A percentile compares a stretch with the other conserved stretches of the same genome.
Evolutionary conservation across 2,329 filamentous ascomycete genomes (phyloP).

Genomic region (Ascochyta pisi): DNA sequence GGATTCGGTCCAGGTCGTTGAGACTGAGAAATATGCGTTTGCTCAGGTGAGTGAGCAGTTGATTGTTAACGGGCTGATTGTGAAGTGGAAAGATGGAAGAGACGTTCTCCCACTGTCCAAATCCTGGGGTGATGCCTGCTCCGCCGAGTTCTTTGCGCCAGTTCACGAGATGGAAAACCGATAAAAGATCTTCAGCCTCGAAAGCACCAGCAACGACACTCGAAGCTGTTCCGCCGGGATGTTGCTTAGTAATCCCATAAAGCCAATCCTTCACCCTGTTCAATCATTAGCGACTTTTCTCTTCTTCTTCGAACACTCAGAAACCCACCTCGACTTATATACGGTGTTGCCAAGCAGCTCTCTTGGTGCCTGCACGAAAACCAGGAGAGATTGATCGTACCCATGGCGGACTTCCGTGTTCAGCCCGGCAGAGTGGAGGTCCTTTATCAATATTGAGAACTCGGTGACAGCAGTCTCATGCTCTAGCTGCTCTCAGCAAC

Average conservation of each 20-base stretch:
- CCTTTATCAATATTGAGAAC: slow-evolving; percentile 29
- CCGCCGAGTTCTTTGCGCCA: slow-evolving; percentile 76
- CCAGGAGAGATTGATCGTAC: slow-evolving; percentile 38
- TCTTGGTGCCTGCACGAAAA: slow-evolving; percentile 40
- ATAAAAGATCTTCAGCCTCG: slow-evolving; percentile 78
- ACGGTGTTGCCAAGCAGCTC: slow-evolving; percentile 42
- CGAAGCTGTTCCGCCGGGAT: slow-evolving; percentile 57
- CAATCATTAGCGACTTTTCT: background rate
- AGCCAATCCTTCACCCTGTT: slow-evolving; percentile 82
- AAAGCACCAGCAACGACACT: slow-evolving; percentile 67
- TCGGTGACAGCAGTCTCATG: slow-evolving; percentile 28
- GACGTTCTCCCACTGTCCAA: slow-evolving; percentile 75
- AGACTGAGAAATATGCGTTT: slow-evolving; percentile 72
- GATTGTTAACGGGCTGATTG: slow-evolving; percentile 75
- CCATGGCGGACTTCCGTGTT: slow-evolving; percentile 42
- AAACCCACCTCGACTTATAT: slow-evolving; percentile 38
- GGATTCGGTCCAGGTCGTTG: slow-evolving; percentile 74
- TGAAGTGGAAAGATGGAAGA: slow-evolving; percentile 80
- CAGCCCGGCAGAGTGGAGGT: slow-evolving; percentile 38
- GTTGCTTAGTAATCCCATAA: slow-evolving; percentile 72
- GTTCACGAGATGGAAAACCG: slow-evolving; percentile 79
- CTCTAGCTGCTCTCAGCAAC: slow-evolving; percentile 20
- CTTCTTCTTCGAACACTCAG: background rate
- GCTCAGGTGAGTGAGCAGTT: slow-evolving; percentile 77
- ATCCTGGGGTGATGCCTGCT: slow-evolving; percentile 74